These are phyloP conservation scores for Mortierella sp. DNA, from an alignment of 371 early-diverging fungal genomes.

Conservation along the genomic window DNA sequence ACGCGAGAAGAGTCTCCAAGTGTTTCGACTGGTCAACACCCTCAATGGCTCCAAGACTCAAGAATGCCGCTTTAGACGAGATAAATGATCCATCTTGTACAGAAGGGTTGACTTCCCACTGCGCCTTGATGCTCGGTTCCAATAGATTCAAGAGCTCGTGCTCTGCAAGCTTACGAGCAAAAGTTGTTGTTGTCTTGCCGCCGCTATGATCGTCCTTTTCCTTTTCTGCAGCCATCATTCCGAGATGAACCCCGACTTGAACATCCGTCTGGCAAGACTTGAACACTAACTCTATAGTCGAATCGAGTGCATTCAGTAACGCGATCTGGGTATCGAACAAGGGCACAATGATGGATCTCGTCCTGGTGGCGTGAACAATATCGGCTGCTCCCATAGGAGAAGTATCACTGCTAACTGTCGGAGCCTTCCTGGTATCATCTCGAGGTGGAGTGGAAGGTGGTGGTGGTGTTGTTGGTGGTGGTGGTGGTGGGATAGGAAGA, in stretches of 20 bases:
- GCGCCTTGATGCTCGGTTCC: constrained; percentile 23
- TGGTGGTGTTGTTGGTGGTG: constrained; percentile 10
- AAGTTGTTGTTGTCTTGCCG: neutral
- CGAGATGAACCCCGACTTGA: constrained; percentile 38
- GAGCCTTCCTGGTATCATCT: neutral
- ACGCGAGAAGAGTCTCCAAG: constrained; percentile 11
- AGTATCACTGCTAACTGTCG: neutral
- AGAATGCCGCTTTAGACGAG: neutral
- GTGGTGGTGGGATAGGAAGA: constrained; percentile 3
- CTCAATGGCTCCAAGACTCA: constrained; percentile 21
- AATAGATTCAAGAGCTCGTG: constrained; percentile 15
- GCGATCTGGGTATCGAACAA: constrained; percentile 44
- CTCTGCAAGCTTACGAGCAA: constrained; percentile 11
- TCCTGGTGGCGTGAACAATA: neutral
- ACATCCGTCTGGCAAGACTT: constrained; percentile 26
- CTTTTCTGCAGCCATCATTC: constrained; percentile 20
- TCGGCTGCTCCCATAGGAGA: neutral
- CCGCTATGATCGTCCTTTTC: neutral
- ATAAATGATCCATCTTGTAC: neutral
- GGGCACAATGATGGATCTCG: constrained; percentile 36
- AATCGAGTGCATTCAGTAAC: constrained; percentile 17
- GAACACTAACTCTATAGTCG: constrained; percentile 39
- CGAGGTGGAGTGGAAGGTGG: neutral
- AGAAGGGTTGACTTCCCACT: neutral
- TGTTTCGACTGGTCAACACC: neutral